Evolutionary conservation across 177 flowering plant genomes (phyloP).

Genomic region (Tripterygium wilfordii): DNA sequence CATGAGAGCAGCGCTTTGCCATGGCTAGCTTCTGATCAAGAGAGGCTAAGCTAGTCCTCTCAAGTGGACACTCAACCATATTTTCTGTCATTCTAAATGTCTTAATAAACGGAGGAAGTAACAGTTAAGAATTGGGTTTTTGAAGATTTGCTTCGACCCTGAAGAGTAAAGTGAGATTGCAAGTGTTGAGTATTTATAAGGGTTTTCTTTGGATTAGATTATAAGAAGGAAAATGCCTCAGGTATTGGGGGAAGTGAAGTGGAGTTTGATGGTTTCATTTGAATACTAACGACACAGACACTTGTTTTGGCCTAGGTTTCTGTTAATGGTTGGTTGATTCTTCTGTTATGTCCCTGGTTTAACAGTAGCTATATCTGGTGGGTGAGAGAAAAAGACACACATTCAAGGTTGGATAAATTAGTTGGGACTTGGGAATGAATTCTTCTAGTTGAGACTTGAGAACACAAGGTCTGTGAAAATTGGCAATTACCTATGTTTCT

Average conservation of each 20-base stretch:
- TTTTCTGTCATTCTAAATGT: slow-evolving; percentile 24
- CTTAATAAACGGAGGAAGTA: slow-evolving; percentile 3
- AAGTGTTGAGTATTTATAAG: too few relatives aligned
- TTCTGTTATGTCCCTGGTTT: slow-evolving; percentile 1
- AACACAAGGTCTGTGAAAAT: too few relatives aligned
- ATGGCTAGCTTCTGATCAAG: slow-evolving; percentile 59
- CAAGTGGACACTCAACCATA: slow-evolving; percentile 36
- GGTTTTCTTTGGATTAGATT: slow-evolving; percentile 10
- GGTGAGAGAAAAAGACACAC: too few relatives aligned
- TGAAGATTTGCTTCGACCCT: slow-evolving; percentile 8
- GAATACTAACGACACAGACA: slow-evolving; percentile 11
- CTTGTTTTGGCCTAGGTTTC: slow-evolving; percentile 12
- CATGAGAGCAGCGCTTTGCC: slow-evolving; percentile 72
- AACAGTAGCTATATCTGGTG: too few relatives aligned
- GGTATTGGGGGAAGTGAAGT: too few relatives aligned
- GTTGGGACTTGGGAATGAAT: too few relatives aligned
- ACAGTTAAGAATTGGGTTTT: background rate
- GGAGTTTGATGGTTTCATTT: slow-evolving; percentile 21
- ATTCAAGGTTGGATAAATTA: too few relatives aligned
- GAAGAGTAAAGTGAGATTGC: slow-evolving; percentile 1
- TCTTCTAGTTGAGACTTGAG: too few relatives aligned
- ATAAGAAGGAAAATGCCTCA: too few relatives aligned
- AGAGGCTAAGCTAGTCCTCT: slow-evolving; percentile 38
- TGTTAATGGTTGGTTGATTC: slow-evolving; percentile 10
- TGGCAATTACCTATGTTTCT: too few relatives aligned